These are phyloP conservation scores for Beauveria medogensis DNA, from an alignment of 2,329 filamentous ascomycete species.

Conservation along the genomic window DNA sequence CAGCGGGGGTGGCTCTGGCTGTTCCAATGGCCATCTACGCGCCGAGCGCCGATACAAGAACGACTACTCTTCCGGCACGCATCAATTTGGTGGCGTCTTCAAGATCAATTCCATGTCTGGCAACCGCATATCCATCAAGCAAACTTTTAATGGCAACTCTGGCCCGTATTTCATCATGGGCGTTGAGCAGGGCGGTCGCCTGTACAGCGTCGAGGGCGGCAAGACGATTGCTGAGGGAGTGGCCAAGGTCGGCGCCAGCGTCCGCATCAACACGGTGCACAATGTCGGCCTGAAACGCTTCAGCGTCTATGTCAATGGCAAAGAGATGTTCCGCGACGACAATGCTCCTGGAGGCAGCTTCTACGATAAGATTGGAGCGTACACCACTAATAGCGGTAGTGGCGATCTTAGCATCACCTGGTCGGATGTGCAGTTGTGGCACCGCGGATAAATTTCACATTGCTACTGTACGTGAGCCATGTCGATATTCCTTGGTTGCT, in stretches of 20 bases:
- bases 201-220: slow-evolving; percentile 18
- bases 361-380: slow-evolving; percentile 21
- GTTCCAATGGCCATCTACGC: slow-evolving; percentile 10
- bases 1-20: background rate
- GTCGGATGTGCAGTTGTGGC: slow-evolving; percentile 8
- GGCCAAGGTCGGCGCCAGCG: slow-evolving; percentile 14
- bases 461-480: background rate
- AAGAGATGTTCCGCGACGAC: slow-evolving; percentile 14
- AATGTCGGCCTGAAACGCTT: slow-evolving; percentile 13
- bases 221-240: slow-evolving; percentile 14
- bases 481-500: too few species aligned
- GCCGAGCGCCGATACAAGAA: slow-evolving; percentile 10
- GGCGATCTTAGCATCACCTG: slow-evolving; percentile 11
- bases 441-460: background rate
- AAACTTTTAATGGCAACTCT: slow-evolving; percentile 18
- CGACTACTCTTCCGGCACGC: slow-evolving; percentile 6
- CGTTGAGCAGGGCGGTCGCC: slow-evolving; percentile 13
- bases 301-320: slow-evolving; percentile 20
- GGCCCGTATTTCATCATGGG: slow-evolving; percentile 18
- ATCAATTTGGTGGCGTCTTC: slow-evolving; percentile 18
- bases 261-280: slow-evolving; percentile 20
- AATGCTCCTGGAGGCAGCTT: slow-evolving; percentile 18
- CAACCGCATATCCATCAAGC: slow-evolving; percentile 18
- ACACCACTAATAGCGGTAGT: slow-evolving; percentile 17
- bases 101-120: slow-evolving; percentile 18